Evolutionary conservation across 1,284 basidiomycete species (phyloP).

Genomic region (Kalmanozyma brasiliensis): DNA sequence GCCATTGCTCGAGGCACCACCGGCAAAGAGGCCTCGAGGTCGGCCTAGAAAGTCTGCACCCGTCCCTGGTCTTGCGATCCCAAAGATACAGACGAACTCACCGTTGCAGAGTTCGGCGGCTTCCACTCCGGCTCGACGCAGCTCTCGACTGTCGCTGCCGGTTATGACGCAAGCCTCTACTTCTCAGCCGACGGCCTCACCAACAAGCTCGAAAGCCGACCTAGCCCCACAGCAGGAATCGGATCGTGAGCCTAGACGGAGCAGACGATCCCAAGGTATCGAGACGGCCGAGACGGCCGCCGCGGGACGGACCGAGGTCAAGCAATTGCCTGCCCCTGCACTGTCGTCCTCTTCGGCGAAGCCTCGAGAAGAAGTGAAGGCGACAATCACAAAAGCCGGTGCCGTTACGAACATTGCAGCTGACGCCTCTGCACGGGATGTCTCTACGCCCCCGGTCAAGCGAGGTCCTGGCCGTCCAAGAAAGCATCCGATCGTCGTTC

Average conservation of each 20-base stretch:
- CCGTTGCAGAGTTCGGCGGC: background rate
- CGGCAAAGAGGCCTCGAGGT: too few relatives aligned
- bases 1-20: background rate
- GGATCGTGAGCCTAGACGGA: background rate
- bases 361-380: background rate
- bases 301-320: background rate
- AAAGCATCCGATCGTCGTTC: background rate
- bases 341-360: constrained; percentile 1
- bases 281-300: background rate
- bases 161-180: background rate
- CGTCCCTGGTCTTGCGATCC: too few relatives aligned
- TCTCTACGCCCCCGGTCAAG: constrained; percentile 13
- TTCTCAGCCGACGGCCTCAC: background rate
- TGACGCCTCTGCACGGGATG: background rate
- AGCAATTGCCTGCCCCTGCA: background rate
- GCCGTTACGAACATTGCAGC: background rate
- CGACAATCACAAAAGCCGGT: background rate
- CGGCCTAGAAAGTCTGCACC: too few relatives aligned
- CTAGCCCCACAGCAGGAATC: background rate
- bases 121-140: constrained; percentile 20
- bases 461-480: constrained; percentile 25
- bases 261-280: constrained; percentile 7
- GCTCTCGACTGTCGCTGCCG: constrained; percentile 25
- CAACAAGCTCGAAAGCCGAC: background rate
- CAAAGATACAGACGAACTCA: too few relatives aligned